These are phyloP conservation scores for Forsythia suspensa DNA, from an alignment of 257 asterid genomes.

Conservation along the genomic window DNA sequence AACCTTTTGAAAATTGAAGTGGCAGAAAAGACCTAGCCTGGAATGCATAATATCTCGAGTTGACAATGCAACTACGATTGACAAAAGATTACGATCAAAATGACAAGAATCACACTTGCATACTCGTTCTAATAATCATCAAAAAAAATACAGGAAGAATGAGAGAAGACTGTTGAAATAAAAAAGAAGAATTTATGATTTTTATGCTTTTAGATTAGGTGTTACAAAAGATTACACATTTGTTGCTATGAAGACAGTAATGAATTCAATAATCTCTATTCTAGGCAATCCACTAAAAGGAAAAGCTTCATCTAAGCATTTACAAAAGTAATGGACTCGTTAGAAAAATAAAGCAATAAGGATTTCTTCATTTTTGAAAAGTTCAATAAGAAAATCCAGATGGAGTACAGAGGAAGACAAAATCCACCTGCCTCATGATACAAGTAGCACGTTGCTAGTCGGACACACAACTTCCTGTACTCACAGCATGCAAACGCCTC, in stretches of 20 bases:
- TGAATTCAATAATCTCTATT: neutral
- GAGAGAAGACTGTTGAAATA: neutral
- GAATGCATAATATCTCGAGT: too few species aligned
- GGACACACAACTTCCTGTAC: neutral
- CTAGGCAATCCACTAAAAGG: neutral
- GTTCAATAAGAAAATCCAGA: neutral
- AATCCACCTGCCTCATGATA: conserved; percentile 12
- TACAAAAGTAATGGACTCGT: conserved; percentile 17
- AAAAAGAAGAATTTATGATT: neutral
- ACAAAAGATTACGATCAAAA: too few species aligned
- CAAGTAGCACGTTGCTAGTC: neutral
- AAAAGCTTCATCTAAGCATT: conserved; percentile 22
- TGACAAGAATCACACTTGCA: too few species aligned
- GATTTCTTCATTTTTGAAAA: neutral
- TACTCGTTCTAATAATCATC: neutral
- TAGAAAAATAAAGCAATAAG: conserved; percentile 30
- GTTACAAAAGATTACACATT: conserved; percentile 7
- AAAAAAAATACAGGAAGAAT: neutral
- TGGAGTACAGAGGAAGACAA: neutral
- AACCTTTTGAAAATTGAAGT: too few species aligned
- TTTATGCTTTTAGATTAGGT: neutral
- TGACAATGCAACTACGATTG: too few species aligned
- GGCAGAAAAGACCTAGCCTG: too few species aligned
- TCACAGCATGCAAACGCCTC: conserved; percentile 15
- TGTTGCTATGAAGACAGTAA: neutral